Evolutionary conservation across 139 green algal genomes (phyloP), one percentile per base, ranked within the genome.

Genomic region (Micromonas pusilla): DNA sequence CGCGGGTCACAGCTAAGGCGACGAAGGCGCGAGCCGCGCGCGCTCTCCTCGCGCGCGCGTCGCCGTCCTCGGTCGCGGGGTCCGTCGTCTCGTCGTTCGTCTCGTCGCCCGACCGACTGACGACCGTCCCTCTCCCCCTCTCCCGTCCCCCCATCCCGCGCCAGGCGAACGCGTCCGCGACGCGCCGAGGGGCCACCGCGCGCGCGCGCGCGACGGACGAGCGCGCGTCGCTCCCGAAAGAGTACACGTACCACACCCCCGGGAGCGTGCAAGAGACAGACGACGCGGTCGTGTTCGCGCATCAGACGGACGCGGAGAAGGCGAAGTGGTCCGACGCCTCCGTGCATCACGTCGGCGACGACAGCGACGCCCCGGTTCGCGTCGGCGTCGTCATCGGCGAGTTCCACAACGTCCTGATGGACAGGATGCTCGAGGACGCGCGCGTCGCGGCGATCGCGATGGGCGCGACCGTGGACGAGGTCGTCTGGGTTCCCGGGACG

Each of bases 241-340:
- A 76, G 70, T 76, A 76, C 70, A 54, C 34, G n/a, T 54, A 45
- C n/a, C 70, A 76, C 34, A 20, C 70, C 39, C 70, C 70, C 6
- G 70, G 70, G 4, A 64, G 33, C 33, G 70, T 76, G 5, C 70
- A 76, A 21, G 70, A 76, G 70, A 65, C 54, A 21, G 72, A 68
- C 28, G 72, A 68, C n/a, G 33, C 26, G n/a, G 72, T 78, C 9
- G 26, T 37, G 52, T 78, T 70, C 52, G 72, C 52, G 21, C 52
- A 78, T 39, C 39, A 77, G 52, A 77, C 72, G 45, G 32, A 28
- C 16, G 52, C 94, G 85, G 23, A 91, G 91, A 16, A 57, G 76
- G 80, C 23, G 13, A 80, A 80, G 60, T 80, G 74, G 74, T 45
- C 30, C 34, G 66, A 73, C 33, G 36, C 60, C 28, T 25, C 16